Conservation (phyloP, 192 early-diverging fungal genomes). For the Coemansia sp. region DNA sequence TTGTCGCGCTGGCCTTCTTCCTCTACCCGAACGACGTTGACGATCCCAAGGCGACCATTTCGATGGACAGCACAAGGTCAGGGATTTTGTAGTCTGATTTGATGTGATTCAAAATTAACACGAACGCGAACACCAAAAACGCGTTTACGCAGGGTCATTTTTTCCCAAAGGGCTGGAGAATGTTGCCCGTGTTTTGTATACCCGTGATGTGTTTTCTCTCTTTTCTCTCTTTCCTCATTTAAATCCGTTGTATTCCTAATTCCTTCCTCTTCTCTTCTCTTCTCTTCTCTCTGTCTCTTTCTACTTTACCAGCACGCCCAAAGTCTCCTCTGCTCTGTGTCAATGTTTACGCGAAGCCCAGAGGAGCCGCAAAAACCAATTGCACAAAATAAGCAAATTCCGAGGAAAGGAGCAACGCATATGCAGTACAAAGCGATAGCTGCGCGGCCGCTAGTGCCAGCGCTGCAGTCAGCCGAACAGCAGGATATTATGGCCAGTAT, state of each 20-base stretch:
- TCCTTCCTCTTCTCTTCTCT: background rate
- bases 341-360: conserved; percentile 31
- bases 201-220: conserved; percentile 1
- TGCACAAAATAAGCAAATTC: background rate
- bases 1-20: conserved; percentile 80
- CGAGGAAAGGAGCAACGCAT: background rate
- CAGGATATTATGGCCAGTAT: background rate
- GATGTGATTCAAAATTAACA: background rate
- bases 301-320: no score
- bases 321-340: no score
- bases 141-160: background rate
- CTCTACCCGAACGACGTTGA: conserved; percentile 59
- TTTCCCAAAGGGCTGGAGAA: background rate
- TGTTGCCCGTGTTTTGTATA: background rate
- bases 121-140: background rate
- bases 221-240: background rate
- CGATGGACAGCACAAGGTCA: background rate
- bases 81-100: background rate
- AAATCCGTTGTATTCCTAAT: background rate
- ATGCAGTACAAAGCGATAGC: conserved; percentile 5
- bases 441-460: background rate
- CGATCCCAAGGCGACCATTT: conserved; percentile 2
- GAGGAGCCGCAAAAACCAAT: background rate
- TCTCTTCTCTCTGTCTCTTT: conserved; percentile 3
- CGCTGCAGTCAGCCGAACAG: background rate